phyloP scores from a whole-genome alignment of 306 rosid species.

The Quercus bicolor region DNA sequence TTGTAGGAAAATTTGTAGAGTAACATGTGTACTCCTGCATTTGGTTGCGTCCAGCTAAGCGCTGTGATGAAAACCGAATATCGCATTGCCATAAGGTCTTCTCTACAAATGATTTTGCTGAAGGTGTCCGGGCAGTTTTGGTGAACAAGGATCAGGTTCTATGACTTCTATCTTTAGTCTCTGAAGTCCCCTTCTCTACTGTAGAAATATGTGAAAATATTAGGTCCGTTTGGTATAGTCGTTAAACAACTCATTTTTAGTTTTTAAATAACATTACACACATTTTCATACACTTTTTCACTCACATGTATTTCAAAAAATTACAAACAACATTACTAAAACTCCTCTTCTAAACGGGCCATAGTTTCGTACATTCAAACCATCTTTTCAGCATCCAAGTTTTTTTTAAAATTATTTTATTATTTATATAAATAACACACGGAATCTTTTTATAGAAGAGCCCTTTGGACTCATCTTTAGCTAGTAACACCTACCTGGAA shows the following conservation, averaged over 20 bases:
- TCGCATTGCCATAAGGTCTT: slow-evolving; percentile 80
- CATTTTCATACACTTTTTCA: too few species aligned
- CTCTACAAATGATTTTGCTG: slow-evolving; percentile 82
- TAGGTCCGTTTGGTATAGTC: not conserved
- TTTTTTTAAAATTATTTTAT: too few species aligned
- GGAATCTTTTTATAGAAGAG: too few species aligned
- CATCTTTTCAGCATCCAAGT: not conserved
- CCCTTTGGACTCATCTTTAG: too few species aligned
- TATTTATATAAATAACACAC: too few species aligned
- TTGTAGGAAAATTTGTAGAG: not conserved
- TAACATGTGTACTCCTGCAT: slow-evolving; percentile 5
- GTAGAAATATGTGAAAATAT: not conserved
- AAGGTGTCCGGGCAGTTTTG: slow-evolving; percentile 94
- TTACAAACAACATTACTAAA: fast-evolving
- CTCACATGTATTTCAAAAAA: too few species aligned
- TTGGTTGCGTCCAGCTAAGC: slow-evolving; percentile 47
- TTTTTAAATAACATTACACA: too few species aligned
- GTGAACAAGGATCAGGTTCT: slow-evolving; percentile 94
- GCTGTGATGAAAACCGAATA: slow-evolving; percentile 90
- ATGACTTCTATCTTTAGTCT: not conserved
- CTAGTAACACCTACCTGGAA: too few species aligned
- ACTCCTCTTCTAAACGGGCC: too few species aligned
- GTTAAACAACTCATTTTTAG: too few species aligned
- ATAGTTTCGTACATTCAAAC: not conserved
- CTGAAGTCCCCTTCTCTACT: slow-evolving; percentile 5